Evolutionary conservation across 1,284 basidiomycete genomes (phyloP), one percentile per base, ranked within the genome.

Genomic region (Malassezia furfur): DNA sequence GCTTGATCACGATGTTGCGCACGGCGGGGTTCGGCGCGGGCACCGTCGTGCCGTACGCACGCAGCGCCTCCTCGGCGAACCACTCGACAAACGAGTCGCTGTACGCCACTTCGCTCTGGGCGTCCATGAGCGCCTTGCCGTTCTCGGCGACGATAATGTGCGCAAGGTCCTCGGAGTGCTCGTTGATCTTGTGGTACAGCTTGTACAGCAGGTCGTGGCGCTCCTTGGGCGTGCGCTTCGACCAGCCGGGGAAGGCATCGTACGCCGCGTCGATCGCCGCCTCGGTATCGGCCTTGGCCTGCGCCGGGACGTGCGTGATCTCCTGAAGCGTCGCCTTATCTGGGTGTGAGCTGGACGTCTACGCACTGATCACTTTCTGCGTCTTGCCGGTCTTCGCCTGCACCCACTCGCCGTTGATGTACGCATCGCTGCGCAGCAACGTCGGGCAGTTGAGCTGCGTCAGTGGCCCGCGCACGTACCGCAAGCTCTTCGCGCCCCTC

Each of bases 1-100:
- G 91, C 77, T 91, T 91, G 48, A 62, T 59, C n/a, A 88, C 85
- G 17, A 96, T 77, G 72, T 93, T 93, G 49, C 91, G 84, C 11
- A 85, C 77, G 47, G 81, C 82, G 1, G 84, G 79, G 34, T 86
- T 76, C 0, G 87, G 77, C 8, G 85, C 85, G 3, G 93, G 91
- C 31, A 96, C 84, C 10, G 86, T 83, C 76, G 93, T 88, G 82
- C 79, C 79, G 58, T 78, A 76, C 11, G 72, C 76, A 28, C 63
- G 57, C 8, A 59, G 48, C 10, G 66, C 63, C 53, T 69, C 60
- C 22, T 63, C 68, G 17, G 67, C 60, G 50, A 73, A 74, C 67
- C 69, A 73, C 35, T 72, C 65, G 59, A 74, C 60, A 57, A 68
- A 74, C 30, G 63, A 61, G 56, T 72, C 72, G 31, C 64, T 66